phyloP scores from a whole-genome alignment of 345 rosid species.

The Gossypium sturtianum region DNA sequence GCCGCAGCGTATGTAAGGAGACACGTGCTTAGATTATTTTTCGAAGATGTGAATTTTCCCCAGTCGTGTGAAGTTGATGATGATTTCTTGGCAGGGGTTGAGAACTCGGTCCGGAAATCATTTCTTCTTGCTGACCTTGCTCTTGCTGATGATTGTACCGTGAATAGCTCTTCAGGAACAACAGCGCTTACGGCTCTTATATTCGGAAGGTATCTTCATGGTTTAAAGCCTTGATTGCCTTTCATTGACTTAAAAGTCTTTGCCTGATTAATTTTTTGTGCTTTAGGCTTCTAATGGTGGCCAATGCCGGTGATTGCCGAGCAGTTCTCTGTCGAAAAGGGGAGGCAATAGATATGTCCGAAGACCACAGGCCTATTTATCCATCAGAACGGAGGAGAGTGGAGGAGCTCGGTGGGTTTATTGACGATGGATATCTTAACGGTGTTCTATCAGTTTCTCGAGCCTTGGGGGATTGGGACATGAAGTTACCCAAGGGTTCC shows the following conservation, averaged over 20 bases:
- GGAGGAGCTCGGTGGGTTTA: slow-evolving; percentile 49
- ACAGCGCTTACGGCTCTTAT: slow-evolving; percentile 73
- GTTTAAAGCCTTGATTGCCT: not conserved
- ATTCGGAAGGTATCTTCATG: slow-evolving; percentile 50
- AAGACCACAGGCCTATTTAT: slow-evolving; percentile 68
- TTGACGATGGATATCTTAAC: slow-evolving; percentile 71
- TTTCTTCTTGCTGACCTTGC: slow-evolving; percentile 71
- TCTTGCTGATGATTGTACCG: slow-evolving; percentile 52
- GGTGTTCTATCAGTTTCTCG: slow-evolving; percentile 72
- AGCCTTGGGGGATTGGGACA: slow-evolving; percentile 92
- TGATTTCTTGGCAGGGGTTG: slow-evolving; percentile 41
- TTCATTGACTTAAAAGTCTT: not conserved
- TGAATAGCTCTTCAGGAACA: slow-evolving; percentile 75
- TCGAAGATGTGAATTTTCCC: slow-evolving; percentile 64
- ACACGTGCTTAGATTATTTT: slow-evolving; percentile 42
- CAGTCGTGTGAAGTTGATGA: slow-evolving; percentile 41
- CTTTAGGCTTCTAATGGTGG: slow-evolving; percentile 64
- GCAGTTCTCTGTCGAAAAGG: slow-evolving; percentile 82
- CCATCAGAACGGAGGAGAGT: slow-evolving; percentile 62
- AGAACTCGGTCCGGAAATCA: slow-evolving; percentile 45
- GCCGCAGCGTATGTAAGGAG: slow-evolving; percentile 56
- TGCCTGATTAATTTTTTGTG: not conserved
- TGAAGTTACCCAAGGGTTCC: slow-evolving; percentile 57
- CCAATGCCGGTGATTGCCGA: slow-evolving; percentile 85
- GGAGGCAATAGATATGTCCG: slow-evolving; percentile 69